These are phyloP conservation scores for Panaeolus papilionaceus DNA, from an alignment of 768 basidiomycete species.

Conservation along the genomic window DNA sequence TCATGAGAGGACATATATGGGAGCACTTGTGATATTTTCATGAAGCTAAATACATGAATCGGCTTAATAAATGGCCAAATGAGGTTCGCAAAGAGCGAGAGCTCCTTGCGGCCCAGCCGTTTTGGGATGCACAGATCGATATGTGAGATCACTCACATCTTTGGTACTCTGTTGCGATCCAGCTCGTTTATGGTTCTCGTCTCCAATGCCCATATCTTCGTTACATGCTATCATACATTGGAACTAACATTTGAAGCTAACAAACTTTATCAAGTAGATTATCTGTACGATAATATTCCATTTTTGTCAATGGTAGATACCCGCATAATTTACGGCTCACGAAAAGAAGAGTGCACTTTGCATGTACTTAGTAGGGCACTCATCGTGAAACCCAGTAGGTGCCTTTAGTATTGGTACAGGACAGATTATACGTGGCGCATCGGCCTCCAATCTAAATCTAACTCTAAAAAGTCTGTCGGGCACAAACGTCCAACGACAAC, in stretches of 20 bases:
- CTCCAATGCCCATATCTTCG: too few relatives aligned
- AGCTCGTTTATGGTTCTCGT: too few relatives aligned
- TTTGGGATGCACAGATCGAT: constrained; percentile 6
- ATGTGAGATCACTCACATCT: not conserved
- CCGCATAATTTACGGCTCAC: too few relatives aligned
- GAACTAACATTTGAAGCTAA: too few relatives aligned
- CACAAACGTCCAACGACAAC: not conserved
- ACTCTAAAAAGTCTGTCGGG: not conserved
- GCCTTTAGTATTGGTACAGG: constrained; percentile 24
- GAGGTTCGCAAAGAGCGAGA: constrained; percentile 2
- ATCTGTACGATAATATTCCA: too few relatives aligned
- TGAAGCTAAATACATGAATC: not conserved
- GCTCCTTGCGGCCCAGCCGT: constrained; percentile 5
- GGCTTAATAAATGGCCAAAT: not conserved
- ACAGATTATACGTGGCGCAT: constrained; percentile 17
- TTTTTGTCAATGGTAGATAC: too few relatives aligned
- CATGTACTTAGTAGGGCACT: too few relatives aligned
- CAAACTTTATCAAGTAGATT: too few relatives aligned
- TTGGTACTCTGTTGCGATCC: not conserved
- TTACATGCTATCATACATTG: too few relatives aligned
- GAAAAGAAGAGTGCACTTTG: too few relatives aligned
- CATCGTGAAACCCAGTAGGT: not conserved
- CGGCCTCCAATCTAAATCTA: not conserved
- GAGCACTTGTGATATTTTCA: not conserved
- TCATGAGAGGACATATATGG: not conserved